phyloP scores from a whole-genome alignment of 1,284 basidiomycete genomes.

The Apiotrichum sp. region DNA sequence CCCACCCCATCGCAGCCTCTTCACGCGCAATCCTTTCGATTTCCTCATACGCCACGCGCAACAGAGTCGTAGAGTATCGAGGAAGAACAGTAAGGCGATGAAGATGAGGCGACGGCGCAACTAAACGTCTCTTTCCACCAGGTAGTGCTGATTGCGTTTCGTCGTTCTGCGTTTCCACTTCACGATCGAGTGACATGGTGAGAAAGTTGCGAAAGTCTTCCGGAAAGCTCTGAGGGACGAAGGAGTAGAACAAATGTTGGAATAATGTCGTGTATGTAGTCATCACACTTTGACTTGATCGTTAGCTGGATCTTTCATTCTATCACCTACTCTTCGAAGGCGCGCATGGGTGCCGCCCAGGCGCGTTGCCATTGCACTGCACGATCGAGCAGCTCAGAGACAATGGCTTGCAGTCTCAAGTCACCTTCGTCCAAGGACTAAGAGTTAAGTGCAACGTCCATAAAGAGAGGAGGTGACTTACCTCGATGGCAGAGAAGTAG shows the following conservation, averaged over 20 bases:
- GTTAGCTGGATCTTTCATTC: too few relatives aligned
- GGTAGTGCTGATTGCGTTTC: neutral
- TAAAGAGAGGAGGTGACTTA: slow-evolving; percentile 6
- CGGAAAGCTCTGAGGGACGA: slow-evolving; percentile 36
- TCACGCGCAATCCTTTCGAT: slow-evolving; percentile 67
- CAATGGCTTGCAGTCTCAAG: slow-evolving; percentile 10
- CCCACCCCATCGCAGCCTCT: slow-evolving; percentile 65
- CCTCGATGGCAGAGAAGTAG: slow-evolving; percentile 25
- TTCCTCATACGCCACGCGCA: slow-evolving; percentile 73
- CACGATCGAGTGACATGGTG: slow-evolving; percentile 23
- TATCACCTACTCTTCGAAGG: slow-evolving; percentile 34
- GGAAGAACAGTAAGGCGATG: slow-evolving; percentile 71
- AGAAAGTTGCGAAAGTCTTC: slow-evolving; percentile 33
- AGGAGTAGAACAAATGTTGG: slow-evolving; percentile 40
- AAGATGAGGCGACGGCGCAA: slow-evolving; percentile 49
- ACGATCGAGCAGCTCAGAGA: slow-evolving; percentile 37
- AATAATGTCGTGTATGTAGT: slow-evolving; percentile 27
- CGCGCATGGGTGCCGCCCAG: slow-evolving; percentile 35
- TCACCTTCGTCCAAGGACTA: slow-evolving; percentile 2
- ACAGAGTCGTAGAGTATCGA: slow-evolving; percentile 75
- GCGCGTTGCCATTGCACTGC: slow-evolving; percentile 41
- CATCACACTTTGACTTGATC: slow-evolving; percentile 20
- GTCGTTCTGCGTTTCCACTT: neutral
- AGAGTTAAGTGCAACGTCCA: neutral
- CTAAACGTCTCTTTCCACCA: slow-evolving; percentile 8